Conservation (phyloP, 2,329 filamentous ascomycete genomes). For the Cladobotryum protrusum region DNA sequence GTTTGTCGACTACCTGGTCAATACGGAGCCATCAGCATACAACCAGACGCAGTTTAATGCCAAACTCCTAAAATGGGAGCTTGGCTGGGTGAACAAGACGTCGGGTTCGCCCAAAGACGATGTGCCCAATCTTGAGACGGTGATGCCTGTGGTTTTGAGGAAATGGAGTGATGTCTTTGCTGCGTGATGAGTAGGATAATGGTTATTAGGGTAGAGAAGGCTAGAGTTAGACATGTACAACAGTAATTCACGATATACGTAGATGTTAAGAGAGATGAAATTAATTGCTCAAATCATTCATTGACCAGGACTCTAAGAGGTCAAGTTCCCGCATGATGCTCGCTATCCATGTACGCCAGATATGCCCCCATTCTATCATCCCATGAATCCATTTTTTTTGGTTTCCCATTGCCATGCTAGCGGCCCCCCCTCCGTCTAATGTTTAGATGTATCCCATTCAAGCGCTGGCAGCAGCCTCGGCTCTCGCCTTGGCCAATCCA, state of each 20-base stretch:
- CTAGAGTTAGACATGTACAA: background rate
- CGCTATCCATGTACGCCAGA: background rate
- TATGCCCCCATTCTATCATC: background rate
- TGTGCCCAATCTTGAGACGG: background rate
- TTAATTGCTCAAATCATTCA: too few relatives aligned
- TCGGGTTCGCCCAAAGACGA: background rate
- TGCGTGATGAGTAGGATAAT: background rate
- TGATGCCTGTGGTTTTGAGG: background rate
- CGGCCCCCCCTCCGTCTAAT: background rate
- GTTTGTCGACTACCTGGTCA: conserved; percentile 35
- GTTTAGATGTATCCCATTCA: background rate
- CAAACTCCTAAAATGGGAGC: conserved; percentile 3
- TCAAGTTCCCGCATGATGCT: background rate
- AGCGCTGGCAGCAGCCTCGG: conserved; percentile 12
- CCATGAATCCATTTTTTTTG: background rate
- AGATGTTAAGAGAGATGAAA: background rate
- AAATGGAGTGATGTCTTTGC: conserved; percentile 1
- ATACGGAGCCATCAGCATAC: conserved; percentile 8
- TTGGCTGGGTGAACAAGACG: background rate
- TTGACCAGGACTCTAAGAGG: too few relatives aligned
- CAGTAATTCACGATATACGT: background rate
- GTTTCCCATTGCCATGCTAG: background rate
- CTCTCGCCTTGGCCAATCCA: conserved; percentile 28
- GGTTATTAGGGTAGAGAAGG: background rate
- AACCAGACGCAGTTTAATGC: conserved; percentile 11